Conservation (phyloP, 2,329 filamentous ascomycete genomes). For the Phyllosticta citriasiana region DNA sequence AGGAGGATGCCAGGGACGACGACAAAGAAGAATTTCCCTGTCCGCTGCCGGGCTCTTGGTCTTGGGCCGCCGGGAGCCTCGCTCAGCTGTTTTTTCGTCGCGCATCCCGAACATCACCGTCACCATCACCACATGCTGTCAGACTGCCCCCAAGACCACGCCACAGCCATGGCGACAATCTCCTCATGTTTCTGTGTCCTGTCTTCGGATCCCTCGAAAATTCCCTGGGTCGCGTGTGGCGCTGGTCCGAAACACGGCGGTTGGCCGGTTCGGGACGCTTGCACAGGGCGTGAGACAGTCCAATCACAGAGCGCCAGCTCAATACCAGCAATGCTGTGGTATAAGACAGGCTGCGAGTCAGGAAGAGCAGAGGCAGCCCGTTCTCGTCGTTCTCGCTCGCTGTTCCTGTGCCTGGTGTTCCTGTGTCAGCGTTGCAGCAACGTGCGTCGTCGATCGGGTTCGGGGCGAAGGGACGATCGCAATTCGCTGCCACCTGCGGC, state of each 20-base stretch:
- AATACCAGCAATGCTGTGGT: not conserved
- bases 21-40: not conserved
- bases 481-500: not conserved
- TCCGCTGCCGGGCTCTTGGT: not conserved
- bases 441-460: not conserved
- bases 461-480: not conserved
- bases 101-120: not conserved
- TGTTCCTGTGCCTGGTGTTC: not conserved
- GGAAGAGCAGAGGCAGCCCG: not conserved
- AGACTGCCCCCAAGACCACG: not conserved
- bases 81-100: not conserved
- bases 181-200: not conserved
- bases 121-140: not conserved
- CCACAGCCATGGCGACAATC: not conserved
- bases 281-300: not conserved
- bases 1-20: not conserved
- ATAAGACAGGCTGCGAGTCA: not conserved
- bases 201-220: not conserved
- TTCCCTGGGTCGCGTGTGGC: not conserved
- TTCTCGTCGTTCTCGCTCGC: not conserved
- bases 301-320: not conserved
- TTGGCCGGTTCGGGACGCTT: not conserved
- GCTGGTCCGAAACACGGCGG: not conserved
- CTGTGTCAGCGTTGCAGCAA: not conserved
- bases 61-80: not conserved